Evolutionary conservation across 345 rosid genomes (phyloP).

Genomic region (Moringa oleifera): DNA sequence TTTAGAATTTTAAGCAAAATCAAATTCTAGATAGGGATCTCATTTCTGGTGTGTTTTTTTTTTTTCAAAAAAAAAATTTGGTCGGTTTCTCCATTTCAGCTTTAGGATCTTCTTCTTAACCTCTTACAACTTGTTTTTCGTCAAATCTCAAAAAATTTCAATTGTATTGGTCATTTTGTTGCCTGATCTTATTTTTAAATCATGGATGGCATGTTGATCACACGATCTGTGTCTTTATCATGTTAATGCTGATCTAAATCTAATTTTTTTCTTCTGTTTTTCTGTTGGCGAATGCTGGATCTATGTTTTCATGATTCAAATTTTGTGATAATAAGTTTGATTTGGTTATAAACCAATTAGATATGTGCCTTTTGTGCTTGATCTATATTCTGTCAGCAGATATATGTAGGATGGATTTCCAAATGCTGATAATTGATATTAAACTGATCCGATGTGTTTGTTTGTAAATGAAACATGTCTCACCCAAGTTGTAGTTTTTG

Average conservation of each 20-base stretch:
- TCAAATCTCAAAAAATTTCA: not conserved
- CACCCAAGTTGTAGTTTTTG: too few species aligned
- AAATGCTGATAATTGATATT: not conserved
- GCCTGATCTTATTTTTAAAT: not conserved
- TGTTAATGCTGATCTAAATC: not conserved
- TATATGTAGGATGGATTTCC: too few species aligned
- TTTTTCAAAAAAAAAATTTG: too few species aligned
- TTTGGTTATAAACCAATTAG: not conserved
- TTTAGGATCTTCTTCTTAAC: not conserved
- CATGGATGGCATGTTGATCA: not conserved
- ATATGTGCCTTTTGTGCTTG: not conserved
- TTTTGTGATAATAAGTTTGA: not conserved
- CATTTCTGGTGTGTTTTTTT: not conserved
- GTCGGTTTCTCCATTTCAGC: not conserved
- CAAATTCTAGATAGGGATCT: not conserved
- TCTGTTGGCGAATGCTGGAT: not conserved
- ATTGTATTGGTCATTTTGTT: not conserved
- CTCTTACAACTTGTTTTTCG: not conserved
- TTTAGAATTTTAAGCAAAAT: not conserved
- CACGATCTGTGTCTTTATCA: not conserved
- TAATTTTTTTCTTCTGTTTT: not conserved
- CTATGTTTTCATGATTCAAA: not conserved
- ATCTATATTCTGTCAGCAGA: not conserved
- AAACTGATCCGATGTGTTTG: too few species aligned
- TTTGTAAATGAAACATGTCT: too few species aligned